Evolutionary conservation across 768 basidiomycete genomes (phyloP).

Genomic region (Boletus tylopilopsis): DNA sequence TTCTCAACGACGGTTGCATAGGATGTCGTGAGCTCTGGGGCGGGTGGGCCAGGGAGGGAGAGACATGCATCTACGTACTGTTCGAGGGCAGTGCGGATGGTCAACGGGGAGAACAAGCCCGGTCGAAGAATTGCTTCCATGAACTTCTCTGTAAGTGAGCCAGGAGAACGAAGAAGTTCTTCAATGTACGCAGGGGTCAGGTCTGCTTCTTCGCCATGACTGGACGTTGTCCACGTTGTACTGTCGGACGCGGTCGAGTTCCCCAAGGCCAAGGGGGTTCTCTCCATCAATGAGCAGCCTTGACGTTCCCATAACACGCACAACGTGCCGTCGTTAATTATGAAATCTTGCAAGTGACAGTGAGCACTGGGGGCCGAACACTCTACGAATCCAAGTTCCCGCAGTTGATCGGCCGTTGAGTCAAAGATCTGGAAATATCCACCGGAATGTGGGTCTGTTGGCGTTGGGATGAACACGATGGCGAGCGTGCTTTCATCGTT

Average conservation of each 20-base stretch:
- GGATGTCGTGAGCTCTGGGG: constrained; percentile 54
- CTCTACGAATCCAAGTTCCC: constrained; percentile 54
- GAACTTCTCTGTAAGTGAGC: constrained; percentile 75
- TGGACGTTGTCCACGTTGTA: constrained; percentile 50
- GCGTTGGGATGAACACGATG: constrained; percentile 70
- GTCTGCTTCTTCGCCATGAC: constrained; percentile 68
- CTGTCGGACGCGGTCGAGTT: constrained; percentile 28
- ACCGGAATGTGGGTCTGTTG: constrained; percentile 58
- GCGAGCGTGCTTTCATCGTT: constrained; percentile 56
- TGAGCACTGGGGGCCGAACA: constrained; percentile 58
- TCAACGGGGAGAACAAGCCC: constrained; percentile 80
- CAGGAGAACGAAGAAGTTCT: constrained; percentile 67
- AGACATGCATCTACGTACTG: constrained; percentile 76
- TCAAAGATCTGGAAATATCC: constrained; percentile 76
- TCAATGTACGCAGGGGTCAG: constrained; percentile 87
- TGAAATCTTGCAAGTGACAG: constrained; percentile 77
- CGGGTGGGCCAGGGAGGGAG: constrained; percentile 53
- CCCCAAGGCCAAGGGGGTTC: constrained; percentile 43
- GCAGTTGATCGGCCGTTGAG: constrained; percentile 53
- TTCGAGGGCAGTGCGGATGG: constrained; percentile 76
- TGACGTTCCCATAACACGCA: constrained; percentile 80
- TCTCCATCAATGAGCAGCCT: constrained; percentile 69
- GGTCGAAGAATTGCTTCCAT: constrained; percentile 82
- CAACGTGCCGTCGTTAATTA: constrained; percentile 49
- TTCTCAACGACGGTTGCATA: constrained; percentile 71